These are phyloP conservation scores for Ceratocystis eucalypticola DNA, from an alignment of 2,329 filamentous ascomycete genomes.

Conservation along the genomic window DNA sequence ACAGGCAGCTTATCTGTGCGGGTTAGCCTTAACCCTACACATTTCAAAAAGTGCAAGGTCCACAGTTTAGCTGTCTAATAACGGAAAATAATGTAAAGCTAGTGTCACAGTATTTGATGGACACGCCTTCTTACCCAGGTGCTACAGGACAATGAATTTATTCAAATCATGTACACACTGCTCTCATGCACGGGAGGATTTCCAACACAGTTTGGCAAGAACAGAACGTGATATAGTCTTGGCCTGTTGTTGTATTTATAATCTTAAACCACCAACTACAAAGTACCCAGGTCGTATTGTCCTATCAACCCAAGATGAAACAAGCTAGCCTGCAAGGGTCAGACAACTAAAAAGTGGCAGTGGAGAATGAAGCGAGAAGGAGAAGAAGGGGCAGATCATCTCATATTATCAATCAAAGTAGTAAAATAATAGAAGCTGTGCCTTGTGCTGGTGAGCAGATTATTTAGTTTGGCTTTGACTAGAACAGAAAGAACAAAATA, in stretches of 20 bases:
- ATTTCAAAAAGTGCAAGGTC: too few species aligned
- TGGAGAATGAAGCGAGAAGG: not conserved
- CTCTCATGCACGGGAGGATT: not conserved
- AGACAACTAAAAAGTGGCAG: not conserved
- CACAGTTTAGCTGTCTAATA: too few species aligned
- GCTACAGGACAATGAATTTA: not conserved
- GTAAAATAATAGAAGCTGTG: not conserved
- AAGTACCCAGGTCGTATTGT: not conserved
- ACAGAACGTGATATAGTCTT: not conserved
- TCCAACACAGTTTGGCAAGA: not conserved
- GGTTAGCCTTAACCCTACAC: too few species aligned
- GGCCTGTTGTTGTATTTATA: not conserved
- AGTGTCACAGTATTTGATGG: not conserved
- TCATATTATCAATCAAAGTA: not conserved
- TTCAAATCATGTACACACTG: not conserved
- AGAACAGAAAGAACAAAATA: not conserved
- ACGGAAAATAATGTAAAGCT: too few species aligned
- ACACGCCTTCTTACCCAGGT: not conserved
- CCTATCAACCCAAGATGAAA: slow-evolving; percentile 5
- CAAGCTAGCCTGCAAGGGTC: not conserved
- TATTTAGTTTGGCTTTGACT: not conserved
- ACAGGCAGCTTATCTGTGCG: not conserved
- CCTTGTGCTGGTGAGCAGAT: not conserved
- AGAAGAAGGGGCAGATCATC: not conserved
- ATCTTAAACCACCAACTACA: not conserved